Evolutionary conservation across 106 monocot genomes (phyloP).

Genomic region (Phalaenopsis aphrodite): DNA sequence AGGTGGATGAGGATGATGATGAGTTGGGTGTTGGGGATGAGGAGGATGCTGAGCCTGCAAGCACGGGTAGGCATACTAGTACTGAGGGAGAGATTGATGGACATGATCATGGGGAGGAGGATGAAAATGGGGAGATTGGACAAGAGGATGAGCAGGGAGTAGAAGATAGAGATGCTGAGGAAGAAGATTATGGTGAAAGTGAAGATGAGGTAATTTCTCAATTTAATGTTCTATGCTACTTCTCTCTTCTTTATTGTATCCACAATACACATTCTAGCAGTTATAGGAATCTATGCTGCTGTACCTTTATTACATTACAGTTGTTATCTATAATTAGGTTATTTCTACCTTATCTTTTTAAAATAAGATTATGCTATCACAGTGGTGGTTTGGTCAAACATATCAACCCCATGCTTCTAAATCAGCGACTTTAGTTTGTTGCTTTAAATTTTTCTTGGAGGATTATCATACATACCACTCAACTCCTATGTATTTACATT

Average conservation of each 20-base stretch:
- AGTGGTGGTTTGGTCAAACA: too few relatives aligned
- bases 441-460: too few relatives aligned
- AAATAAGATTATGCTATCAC: too few relatives aligned
- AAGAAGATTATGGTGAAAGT: conserved; percentile 35
- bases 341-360: too few relatives aligned
- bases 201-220: conserved; percentile 73
- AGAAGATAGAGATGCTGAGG: conserved; percentile 57
- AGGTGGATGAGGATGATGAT: conserved; percentile 28
- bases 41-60: conserved; percentile 25
- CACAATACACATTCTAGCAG: background rate
- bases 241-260: background rate
- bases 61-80: conserved; percentile 10
- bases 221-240: background rate
- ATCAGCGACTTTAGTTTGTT: too few relatives aligned
- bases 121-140: conserved; percentile 69
- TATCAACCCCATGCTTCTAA: too few relatives aligned
- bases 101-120: conserved; percentile 15
- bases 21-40: conserved; percentile 26
- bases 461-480: too few relatives aligned
- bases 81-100: conserved; percentile 24
- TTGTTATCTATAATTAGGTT: too few relatives aligned
- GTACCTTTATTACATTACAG: too few relatives aligned
- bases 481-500: too few relatives aligned
- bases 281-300: background rate
- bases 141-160: conserved; percentile 71